Evolutionary conservation across 495 filamentous ascomycete genomes (phyloP), one percentile per base, ranked within the genome.

Genomic region (Tuber microsphaerosporum): DNA sequence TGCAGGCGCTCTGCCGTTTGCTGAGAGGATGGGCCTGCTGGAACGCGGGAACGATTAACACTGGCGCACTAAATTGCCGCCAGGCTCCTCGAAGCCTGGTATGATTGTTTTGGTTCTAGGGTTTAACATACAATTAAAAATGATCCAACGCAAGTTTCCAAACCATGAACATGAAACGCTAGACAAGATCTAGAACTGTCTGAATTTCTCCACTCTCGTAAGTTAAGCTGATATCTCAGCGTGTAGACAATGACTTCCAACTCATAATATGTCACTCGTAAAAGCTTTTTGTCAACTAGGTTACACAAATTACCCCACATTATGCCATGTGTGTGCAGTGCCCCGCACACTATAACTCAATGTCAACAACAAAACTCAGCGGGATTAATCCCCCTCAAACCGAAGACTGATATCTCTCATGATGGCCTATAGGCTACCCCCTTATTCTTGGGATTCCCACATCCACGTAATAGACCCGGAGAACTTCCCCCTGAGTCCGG

Each of bases 301-400:
- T 65, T 65, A 65, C 56, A 65, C 56, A 65, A 34, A 34, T 65
- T 65, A 65, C 56, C 56, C 56, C 56, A 65, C 56, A 65, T 16
- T 34, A 31, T 34, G 56, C 16, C 56, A 6, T 34, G 51, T 34
- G 51, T 34, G 5, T 34, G 56, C 56, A 6, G 56, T 31, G 56
- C 56, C 56, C 56, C 56, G 56, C 56, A 65, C 26, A 65, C 12
- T 26, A 10, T 65, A 65, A 65, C 56, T 65, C 56, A 19, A 34
- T 65, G 56, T 34, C 56, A 65, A 65, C 56, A 65, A 65, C 56
- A 10, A 65, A 65, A 14, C 56, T 65, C 56, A 65, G 56, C 56
- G 26, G 56, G 56, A 65, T 34, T 34, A 65, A 65, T 65, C 56
- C 56, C 56, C 56, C 34, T 19, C 56, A 65, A 19, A 65, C 26